These are phyloP conservation scores for Periglandula ipomoeae DNA, from an alignment of 2,329 filamentous ascomycete species.

Conservation along the genomic window DNA sequence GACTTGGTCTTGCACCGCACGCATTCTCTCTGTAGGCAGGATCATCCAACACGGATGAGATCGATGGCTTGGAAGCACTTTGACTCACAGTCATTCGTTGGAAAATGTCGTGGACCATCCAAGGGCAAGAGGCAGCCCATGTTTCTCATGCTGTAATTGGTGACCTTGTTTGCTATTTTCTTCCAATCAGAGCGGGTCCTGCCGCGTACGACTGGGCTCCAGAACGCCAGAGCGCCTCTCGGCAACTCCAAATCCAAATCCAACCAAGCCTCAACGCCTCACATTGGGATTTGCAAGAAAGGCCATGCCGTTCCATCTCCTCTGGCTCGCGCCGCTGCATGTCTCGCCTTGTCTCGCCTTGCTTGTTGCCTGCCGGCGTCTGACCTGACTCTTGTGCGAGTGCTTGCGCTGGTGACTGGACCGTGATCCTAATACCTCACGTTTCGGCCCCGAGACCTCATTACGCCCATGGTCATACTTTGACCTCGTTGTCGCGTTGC, in stretches of 20 bases:
- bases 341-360: slow-evolving; percentile 8
- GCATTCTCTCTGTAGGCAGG: background rate
- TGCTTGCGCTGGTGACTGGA: no score
- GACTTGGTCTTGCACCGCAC: background rate
- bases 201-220: background rate
- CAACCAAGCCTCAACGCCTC: no score
- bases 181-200: slow-evolving; percentile 6
- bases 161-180: background rate
- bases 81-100: slow-evolving; percentile 13
- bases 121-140: slow-evolving; percentile 4
- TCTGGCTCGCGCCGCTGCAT: slow-evolving; percentile 7
- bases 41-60: no score
- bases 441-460: no score
- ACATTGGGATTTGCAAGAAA: no score
- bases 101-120: background rate
- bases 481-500: background rate
- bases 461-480: background rate
- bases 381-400: no score
- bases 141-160: slow-evolving; percentile 7
- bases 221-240: no score
- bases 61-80: background rate
- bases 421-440: no score
- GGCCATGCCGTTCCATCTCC: slow-evolving; percentile 1
- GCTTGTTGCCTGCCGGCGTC: no score
- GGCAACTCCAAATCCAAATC: no score